A percentile compares a stretch with the other conserved stretches of the same genome.
Conservation (phyloP, 2,329 filamentous ascomycete genomes). For the Knufia petricola region DNA sequence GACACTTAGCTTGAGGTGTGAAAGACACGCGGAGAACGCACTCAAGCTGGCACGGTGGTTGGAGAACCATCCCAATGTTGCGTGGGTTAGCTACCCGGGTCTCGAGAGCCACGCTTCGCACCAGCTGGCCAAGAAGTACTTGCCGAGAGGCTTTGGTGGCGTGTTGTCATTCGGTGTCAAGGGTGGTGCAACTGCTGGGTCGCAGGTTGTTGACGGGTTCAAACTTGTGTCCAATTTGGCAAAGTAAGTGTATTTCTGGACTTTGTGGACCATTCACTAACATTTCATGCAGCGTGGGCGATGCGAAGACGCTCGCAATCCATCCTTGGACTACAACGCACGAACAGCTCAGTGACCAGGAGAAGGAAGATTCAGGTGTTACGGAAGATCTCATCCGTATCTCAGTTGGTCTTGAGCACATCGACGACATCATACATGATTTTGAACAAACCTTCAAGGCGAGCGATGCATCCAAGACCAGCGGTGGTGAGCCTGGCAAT, state of each 20-base stretch:
- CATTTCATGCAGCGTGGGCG: conserved; percentile 54
- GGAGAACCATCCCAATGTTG: conserved; percentile 70
- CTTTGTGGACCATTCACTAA: conserved; percentile 8
- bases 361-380: conserved; percentile 65
- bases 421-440: conserved; percentile 86
- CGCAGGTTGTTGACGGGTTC: conserved; percentile 84
- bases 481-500: conserved; percentile 12
- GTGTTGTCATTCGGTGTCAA: conserved; percentile 91
- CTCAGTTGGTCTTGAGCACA: conserved; percentile 83
- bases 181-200: conserved; percentile 72
- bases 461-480: conserved; percentile 23
- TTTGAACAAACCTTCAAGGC: conserved; percentile 75
- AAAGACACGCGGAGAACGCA: conserved; percentile 80
- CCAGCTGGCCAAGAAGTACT: conserved; percentile 73
- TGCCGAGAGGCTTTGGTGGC: conserved; percentile 74
- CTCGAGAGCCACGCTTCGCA: conserved; percentile 74
- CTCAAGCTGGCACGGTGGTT: conserved; percentile 72
- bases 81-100: conserved; percentile 91
- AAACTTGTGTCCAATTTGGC: conserved; percentile 92
- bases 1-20: conserved; percentile 75
- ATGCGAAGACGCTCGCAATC: conserved; percentile 81
- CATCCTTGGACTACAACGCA: conserved; percentile 87
- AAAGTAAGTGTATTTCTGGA: conserved; percentile 50
- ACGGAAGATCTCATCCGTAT: conserved; percentile 81
- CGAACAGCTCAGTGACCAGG: conserved; percentile 71